Base-by-base conservation (phyloP, 164 flowering plant genomes). In the Tetrastigma voinierianum region DNA sequence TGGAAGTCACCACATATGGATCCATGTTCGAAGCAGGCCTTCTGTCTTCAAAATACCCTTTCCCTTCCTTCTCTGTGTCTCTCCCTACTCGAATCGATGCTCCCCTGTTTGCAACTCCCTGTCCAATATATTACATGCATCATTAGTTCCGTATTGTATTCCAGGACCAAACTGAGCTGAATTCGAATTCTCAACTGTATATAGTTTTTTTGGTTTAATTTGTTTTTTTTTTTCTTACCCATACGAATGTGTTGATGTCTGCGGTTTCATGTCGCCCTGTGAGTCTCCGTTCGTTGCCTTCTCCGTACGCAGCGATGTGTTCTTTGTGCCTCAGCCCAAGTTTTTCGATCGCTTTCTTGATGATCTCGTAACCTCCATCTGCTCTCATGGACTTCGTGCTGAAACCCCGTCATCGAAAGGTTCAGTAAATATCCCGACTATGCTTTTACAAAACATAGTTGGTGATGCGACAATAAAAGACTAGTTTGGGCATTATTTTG, bases 371-470 rank as follows among this genome's bases (percentile, higher is more conserved):
- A 20, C 96, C 97, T 68, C 94, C 94, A 1, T 88, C 90, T 0
- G 60, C n/a, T 64, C 97, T 88, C 97, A 88, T 92, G 11, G 97
- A 84, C 69, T 88, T 84, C 11, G 96, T 92, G 65, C 97, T 91
- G 83, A 18, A 72, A 59, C 17, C 18, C 46, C 32, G 46, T 46
- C n/a, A 44, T 14, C 15, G 25, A 45, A 60, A 46, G 14, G 2
- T 0, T 6, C n/a, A 4, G 40, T 32, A 32, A 32, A 32, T 32
- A 32, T 32, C n/a, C n/a, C n/a, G n/a, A n/a, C n/a, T n/a, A n/a
- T n/a, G n/a, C n/a, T n/a, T n/a, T n/a, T n/a, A n/a, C n/a, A n/a
- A n/a, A 48, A 46, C 14, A 13, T 20, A 23, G 2, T 51, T 6
- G 46, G 47, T 15, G 21, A 17, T 12, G n/a, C 14, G 21, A 51